These are phyloP conservation scores for Crassisporium funariophilum DNA, from an alignment of 768 basidiomycete genomes.

Conservation along the genomic window DNA sequence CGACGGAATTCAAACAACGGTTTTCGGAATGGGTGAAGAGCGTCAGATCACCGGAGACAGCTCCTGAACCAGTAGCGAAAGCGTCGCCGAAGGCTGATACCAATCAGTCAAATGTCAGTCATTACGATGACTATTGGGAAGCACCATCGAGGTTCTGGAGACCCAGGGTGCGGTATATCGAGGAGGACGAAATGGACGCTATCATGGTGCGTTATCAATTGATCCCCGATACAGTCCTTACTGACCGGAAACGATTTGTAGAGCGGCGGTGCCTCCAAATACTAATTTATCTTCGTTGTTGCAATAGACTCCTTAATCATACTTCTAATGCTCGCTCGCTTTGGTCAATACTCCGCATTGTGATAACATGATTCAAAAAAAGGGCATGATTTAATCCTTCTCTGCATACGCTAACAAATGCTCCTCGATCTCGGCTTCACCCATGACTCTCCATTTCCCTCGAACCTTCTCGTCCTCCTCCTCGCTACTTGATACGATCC, in stretches of 20 bases:
- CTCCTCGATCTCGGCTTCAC: constrained; percentile 74
- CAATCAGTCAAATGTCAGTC: neutral
- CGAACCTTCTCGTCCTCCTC: constrained; percentile 74
- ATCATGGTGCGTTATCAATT: constrained; percentile 50
- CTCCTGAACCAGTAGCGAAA: constrained; percentile 15
- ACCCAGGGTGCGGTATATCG: constrained; percentile 48
- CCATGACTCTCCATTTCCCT: constrained; percentile 81
- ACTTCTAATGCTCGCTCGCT: constrained; percentile 8
- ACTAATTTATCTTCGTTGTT: constrained; percentile 39
- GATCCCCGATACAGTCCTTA: neutral
- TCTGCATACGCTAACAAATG: constrained; percentile 86
- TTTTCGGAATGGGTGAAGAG: constrained; percentile 49
- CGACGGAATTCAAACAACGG: constrained; percentile 55
- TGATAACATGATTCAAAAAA: constrained; percentile 3
- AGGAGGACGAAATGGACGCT: constrained; percentile 64
- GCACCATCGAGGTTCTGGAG: constrained; percentile 63
- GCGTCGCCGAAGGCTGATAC: constrained; percentile 7
- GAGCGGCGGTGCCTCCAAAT: constrained; percentile 74
- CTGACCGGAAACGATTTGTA: constrained; percentile 24
- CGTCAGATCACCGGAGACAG: constrained; percentile 26
- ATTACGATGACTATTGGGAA: constrained; percentile 62
- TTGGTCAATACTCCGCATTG: neutral
- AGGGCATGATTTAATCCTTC: constrained; percentile 61
- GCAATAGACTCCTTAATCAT: constrained; percentile 13
- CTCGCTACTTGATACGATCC: constrained; percentile 77